phyloP scores from a whole-genome alignment of 2,329 filamentous ascomycete genomes.

The Trichoderma sp. region DNA sequence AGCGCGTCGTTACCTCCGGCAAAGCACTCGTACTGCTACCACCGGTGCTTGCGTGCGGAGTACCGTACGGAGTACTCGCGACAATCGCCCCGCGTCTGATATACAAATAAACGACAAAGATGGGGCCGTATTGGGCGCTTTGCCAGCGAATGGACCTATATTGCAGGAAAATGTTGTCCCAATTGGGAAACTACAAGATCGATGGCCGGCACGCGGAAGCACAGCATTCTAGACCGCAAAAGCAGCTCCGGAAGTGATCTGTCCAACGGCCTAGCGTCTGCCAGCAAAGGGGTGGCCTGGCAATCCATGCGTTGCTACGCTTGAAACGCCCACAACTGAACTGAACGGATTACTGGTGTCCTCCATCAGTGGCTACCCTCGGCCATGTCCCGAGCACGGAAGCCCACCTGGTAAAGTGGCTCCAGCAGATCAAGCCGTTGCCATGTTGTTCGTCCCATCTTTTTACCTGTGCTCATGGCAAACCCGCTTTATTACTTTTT shows the following conservation, averaged over 20 bases:
- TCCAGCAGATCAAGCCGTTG: neutral
- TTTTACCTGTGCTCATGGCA: neutral
- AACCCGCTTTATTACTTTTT: neutral
- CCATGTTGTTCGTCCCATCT: neutral
- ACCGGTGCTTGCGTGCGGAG: neutral
- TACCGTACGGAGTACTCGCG: neutral
- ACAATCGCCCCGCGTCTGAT: neutral
- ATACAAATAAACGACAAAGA: neutral
- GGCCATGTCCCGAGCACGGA: constrained; percentile 10
- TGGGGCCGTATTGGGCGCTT: neutral
- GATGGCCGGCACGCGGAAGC: neutral
- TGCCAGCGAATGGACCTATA: neutral
- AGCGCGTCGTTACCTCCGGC: neutral
- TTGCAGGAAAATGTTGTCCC: neutral
- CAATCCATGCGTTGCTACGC: neutral
- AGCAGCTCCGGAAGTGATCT: neutral
- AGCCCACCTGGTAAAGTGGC: neutral
- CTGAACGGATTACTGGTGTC: neutral
- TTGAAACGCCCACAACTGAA: neutral
- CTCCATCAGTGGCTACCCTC: neutral
- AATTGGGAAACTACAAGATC: neutral
- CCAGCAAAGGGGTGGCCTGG: neutral
- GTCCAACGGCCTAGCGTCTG: neutral
- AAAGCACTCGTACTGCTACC: neutral
- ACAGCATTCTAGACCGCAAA: neutral